These are phyloP conservation scores for Cyphellophora attinorum DNA, from an alignment of 2,329 filamentous ascomycete species.

Conservation along the genomic window DNA sequence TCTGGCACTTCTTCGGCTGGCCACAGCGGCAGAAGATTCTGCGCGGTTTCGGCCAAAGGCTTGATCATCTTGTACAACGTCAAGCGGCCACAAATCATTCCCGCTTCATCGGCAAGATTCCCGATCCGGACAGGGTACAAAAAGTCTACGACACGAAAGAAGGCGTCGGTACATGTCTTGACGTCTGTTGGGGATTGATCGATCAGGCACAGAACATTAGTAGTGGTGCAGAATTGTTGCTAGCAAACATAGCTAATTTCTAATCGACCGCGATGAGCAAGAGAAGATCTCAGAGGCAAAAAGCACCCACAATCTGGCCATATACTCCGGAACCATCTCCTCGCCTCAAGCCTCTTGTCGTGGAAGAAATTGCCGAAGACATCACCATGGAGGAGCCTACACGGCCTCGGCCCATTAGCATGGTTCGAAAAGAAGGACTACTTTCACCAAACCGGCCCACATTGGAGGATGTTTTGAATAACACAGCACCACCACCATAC, in stretches of 20 bases:
- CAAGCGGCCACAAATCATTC: too few species aligned
- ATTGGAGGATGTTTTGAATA: conserved; percentile 77
- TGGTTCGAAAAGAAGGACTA: conserved; percentile 29
- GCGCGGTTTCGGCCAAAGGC: too few species aligned
- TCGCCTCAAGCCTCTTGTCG: conserved; percentile 33
- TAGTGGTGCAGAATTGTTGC: neutral
- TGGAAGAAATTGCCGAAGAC: conserved; percentile 33
- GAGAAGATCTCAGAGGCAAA: conserved; percentile 19
- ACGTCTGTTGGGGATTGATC: too few species aligned
- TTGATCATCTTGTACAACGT: too few species aligned
- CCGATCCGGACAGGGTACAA: too few species aligned
- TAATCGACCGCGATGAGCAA: conserved; percentile 18
- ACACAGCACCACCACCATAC: conserved; percentile 78
- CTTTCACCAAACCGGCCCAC: conserved; percentile 53
- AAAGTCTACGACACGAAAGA: too few species aligned
- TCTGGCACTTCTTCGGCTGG: conserved; percentile 8
- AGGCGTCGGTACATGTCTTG: too few species aligned
- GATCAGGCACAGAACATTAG: too few species aligned
- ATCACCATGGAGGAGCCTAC: conserved; percentile 25
- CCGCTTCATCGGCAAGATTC: too few species aligned
- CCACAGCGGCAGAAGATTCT: conserved; percentile 4
- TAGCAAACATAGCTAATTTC: conserved; percentile 2
- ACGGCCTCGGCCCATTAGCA: conserved; percentile 33
- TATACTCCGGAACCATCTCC: conserved; percentile 34
- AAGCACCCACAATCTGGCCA: conserved; percentile 21